These are phyloP conservation scores for Fusarium cyanostomum DNA, from an alignment of 2,329 filamentous ascomycete species.

Conservation along the genomic window DNA sequence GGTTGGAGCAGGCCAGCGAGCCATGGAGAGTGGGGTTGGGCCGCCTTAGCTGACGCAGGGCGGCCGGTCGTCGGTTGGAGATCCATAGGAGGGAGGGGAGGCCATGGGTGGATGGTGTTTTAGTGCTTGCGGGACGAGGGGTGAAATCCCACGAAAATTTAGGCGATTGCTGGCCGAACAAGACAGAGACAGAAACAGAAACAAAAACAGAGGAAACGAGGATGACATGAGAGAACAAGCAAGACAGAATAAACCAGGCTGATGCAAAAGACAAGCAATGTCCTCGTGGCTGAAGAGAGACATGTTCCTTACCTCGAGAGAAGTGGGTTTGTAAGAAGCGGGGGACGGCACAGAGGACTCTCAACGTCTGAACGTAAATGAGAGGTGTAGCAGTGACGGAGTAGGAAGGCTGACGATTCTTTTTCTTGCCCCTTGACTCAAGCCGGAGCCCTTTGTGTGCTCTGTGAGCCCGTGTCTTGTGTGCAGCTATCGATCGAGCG, in stretches of 20 bases:
- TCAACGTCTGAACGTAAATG: constrained; percentile 2
- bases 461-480: constrained; percentile 2
- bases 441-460: constrained; percentile 5
- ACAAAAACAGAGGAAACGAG: too few species aligned
- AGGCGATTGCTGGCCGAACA: not conserved
- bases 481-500: constrained; percentile 11
- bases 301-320: constrained; percentile 24
- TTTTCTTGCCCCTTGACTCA: not conserved
- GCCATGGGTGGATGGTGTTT: constrained; percentile 31
- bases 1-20: constrained; percentile 16
- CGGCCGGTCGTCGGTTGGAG: constrained; percentile 20
- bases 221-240: too few species aligned
- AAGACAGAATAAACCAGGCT: constrained; percentile 1
- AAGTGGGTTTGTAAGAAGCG: constrained; percentile 9
- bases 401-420: not conserved
- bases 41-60: constrained; percentile 34
- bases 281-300: constrained; percentile 14
- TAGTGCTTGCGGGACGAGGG: constrained; percentile 16
- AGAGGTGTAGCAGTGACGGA: not conserved
- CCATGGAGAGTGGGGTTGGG: constrained; percentile 31
- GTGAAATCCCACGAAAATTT: constrained; percentile 25
- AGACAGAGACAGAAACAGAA: not conserved
- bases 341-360: not conserved
- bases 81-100: constrained; percentile 24
- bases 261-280: constrained; percentile 5